A percentile compares a stretch with the other conserved stretches of the same genome.
Conservation (phyloP, 805 yeast genomes). For the Zygotorulaspora sp. region DNA sequence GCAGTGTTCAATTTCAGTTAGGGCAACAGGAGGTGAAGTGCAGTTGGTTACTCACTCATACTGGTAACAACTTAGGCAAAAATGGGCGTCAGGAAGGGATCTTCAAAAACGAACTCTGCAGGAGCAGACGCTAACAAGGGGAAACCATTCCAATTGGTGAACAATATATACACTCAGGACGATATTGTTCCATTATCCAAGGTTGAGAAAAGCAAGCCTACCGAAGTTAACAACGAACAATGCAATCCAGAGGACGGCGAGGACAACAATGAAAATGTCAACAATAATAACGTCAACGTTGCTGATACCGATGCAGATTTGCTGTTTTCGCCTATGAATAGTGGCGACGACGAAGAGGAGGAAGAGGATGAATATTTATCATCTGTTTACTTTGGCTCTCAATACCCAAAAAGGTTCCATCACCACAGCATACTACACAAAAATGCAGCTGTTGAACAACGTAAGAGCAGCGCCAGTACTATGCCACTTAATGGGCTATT, state of each 20-base stretch:
- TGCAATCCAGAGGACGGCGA: conserved; percentile 1
- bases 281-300: neutral
- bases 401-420: conserved; percentile 24
- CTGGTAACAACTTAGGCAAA: neutral
- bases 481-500: conserved; percentile 9
- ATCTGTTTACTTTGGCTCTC: conserved; percentile 18
- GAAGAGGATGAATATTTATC: conserved; percentile 21
- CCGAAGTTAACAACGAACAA: neutral
- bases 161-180: conserved; percentile 26
- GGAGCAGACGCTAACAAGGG: conserved; percentile 3
- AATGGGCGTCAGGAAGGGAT: conserved; percentile 8
- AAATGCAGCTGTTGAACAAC: conserved; percentile 3
- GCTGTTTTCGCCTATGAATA: conserved; percentile 27
- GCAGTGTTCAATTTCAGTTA: too few species aligned
- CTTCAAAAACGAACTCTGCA: neutral
- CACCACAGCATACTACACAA: conserved; percentile 7
- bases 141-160: conserved; percentile 21
- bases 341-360: conserved; percentile 16
- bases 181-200: conserved; percentile 23
- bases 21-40: neutral
- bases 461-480: conserved; percentile 10
- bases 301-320: conserved; percentile 22
- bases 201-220: conserved; percentile 1
- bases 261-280: neutral
- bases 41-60: too few species aligned